phyloP scores from a whole-genome alignment of 2,329 filamentous ascomycete species.

The Xylaria sp. region DNA sequence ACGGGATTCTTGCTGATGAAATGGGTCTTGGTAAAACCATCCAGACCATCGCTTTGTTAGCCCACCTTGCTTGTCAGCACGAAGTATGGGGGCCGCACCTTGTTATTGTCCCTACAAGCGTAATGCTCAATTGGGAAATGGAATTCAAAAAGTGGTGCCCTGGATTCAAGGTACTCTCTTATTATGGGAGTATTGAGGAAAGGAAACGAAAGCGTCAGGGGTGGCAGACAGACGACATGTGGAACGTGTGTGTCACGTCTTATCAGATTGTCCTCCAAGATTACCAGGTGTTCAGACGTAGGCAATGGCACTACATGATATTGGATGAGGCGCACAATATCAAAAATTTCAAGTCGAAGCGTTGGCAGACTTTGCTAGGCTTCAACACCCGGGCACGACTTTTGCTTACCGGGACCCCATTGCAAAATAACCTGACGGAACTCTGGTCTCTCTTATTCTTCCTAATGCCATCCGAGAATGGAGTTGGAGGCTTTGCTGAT shows the following conservation, averaged over 20 bases:
- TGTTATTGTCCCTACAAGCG: conserved; percentile 95
- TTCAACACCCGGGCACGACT: conserved; percentile 92
- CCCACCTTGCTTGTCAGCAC: conserved; percentile 89
- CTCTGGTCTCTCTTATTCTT: conserved; percentile 98
- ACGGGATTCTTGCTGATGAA: conserved; percentile 96
- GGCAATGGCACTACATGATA: conserved; percentile 97
- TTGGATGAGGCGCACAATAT: conserved; percentile 99
- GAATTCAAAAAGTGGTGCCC: conserved; percentile 99
- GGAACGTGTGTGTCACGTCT: conserved; percentile 98
- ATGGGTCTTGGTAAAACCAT: conserved; percentile 99
- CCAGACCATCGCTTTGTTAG: conserved; percentile 93
- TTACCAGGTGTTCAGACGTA: conserved; percentile 90
- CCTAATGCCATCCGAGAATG: conserved; percentile 89
- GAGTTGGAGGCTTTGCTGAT: conserved; percentile 90
- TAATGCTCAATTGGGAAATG: conserved; percentile 99
- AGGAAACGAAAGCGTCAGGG: conserved; percentile 89
- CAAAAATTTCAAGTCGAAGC: conserved; percentile 98
- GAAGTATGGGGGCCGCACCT: conserved; percentile 96
- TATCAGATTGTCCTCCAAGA: conserved; percentile 97
- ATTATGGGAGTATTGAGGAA: conserved; percentile 95
- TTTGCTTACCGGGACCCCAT: conserved; percentile 89
- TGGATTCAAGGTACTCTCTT: conserved; percentile 96
- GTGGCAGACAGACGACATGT: conserved; percentile 92
- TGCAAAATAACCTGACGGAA: conserved; percentile 97
- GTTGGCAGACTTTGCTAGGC: conserved; percentile 94